These are phyloP conservation scores for Musa schizocarpa DNA, from an alignment of 176 grass and related monocot genomes.

Conservation along the genomic window DNA sequence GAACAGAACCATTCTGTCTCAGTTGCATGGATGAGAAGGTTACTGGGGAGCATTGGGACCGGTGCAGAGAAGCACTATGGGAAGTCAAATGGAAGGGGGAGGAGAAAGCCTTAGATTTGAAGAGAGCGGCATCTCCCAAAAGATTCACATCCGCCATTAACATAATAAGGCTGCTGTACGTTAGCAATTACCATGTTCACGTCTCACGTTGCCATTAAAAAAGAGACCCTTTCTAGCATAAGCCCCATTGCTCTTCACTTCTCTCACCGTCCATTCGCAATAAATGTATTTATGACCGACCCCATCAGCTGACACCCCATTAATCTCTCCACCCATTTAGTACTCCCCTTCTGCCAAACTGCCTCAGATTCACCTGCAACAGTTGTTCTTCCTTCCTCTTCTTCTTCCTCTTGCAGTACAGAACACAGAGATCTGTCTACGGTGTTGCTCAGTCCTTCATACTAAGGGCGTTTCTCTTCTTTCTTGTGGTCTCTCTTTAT, in stretches of 20 bases:
- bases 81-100: background rate
- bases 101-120: background rate
- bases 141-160: background rate
- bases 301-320: background rate
- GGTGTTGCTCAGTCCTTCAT: no score
- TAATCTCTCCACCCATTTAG: background rate
- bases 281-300: background rate
- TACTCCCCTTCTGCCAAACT: background rate
- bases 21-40: background rate
- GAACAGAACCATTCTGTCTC: background rate
- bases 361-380: background rate
- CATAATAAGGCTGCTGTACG: no score
- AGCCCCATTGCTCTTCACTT: background rate
- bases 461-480: background rate
- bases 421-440: no score
- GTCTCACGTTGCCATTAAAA: background rate
- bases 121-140: background rate
- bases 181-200: background rate
- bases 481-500: background rate
- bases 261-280: background rate
- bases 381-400: constrained; percentile 2
- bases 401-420: background rate
- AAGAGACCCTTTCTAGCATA: background rate
- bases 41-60: background rate
- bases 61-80: background rate